Evolutionary conservation across 2,329 filamentous ascomycete species (phyloP), one percentile per base, ranked within the genome.

Genomic region (Sphaerostilbella broomeana): DNA sequence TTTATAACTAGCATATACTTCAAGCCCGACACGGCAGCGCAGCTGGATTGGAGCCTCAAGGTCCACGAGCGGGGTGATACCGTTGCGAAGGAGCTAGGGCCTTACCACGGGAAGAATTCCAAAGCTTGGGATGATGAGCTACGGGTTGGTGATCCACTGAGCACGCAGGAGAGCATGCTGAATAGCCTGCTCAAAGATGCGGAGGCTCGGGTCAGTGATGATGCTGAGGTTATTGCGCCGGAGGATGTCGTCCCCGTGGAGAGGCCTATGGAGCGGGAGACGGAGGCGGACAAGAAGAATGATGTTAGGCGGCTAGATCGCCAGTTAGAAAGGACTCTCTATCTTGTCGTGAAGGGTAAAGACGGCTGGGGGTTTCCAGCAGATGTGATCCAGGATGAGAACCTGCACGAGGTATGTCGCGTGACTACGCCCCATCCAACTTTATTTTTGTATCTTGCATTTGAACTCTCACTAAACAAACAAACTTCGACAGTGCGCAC

Each of bases 1-100:
- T 98, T 97, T 63, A 84, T 84, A 41, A 79, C 85, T 50, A 85
- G 85, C 60, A 92, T 97, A 67, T 98, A 94, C 74, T 94, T 89
- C 76, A 94, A 94, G 70, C 81, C 81, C 51, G 86, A 86, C 57
- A 94, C 89, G 9, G 82, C 88, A 1, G 73, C 79, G 7, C 85
- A 89, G 50, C 70, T 87, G 35, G 89, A 95, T 67, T 97, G 88
- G 86, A 86, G 89, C 61, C 75, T 86, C 58, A 94, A 94, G 66
- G 75, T 86, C 47, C 72, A 73, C 51, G 82, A 86, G 59, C 82
- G 90, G 37, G 61, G 70, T 42, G 75, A 80, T 54, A 83, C 85
- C 6, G 75, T 87, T 6, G 83, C 86, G 32, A 79, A 86, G 57
- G 90, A 97, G 62, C 79, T 95, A 48, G 90, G 90, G 43, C 70